These are phyloP conservation scores for Lophiotrema nucula DNA, from an alignment of 495 filamentous ascomycete genomes.

Conservation along the genomic window DNA sequence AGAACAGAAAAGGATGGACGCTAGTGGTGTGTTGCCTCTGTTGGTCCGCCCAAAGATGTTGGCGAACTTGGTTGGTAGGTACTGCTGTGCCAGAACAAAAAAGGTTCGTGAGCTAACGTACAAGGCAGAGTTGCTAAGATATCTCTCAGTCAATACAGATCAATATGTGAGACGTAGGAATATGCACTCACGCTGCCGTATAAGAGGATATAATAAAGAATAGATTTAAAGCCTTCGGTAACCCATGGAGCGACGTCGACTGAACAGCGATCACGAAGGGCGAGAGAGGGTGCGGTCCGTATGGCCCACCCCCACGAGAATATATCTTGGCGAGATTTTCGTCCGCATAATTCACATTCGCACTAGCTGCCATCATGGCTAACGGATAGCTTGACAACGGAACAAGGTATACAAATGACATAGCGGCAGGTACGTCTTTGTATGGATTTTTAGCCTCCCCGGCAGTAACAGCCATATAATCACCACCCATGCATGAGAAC, in stretches of 20 bases:
- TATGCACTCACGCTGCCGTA: slow-evolving; percentile 22
- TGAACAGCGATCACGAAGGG: slow-evolving; percentile 19
- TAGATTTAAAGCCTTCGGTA: slow-evolving; percentile 4
- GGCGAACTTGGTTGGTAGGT: slow-evolving; percentile 1
- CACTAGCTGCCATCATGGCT: not conserved
- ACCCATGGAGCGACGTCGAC: not conserved
- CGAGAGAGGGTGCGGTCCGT: not conserved
- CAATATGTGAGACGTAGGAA: not conserved
- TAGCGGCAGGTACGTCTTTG: slow-evolving; percentile 15
- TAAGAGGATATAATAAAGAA: slow-evolving; percentile 25
- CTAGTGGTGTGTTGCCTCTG: slow-evolving; percentile 15
- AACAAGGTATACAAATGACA: slow-evolving; percentile 23
- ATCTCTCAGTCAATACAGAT: not conserved
- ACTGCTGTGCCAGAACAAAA: slow-evolving; percentile 18
- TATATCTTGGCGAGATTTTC: slow-evolving; percentile 3
- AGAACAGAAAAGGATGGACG: slow-evolving; percentile 17
- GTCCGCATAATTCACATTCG: slow-evolving; percentile 20
- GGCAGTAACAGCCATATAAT: slow-evolving; percentile 17
- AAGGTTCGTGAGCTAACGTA: slow-evolving; percentile 10
- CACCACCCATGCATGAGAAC: slow-evolving; percentile 24
- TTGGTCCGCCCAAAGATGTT: slow-evolving; percentile 16
- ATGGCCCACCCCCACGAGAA: not conserved
- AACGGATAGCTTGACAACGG: slow-evolving; percentile 12
- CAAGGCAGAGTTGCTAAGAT: slow-evolving; percentile 16
- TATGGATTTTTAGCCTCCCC: slow-evolving; percentile 18